Conservation (phyloP, 2,329 filamentous ascomycete genomes). For the Alternaria novae-zelandiae region DNA sequence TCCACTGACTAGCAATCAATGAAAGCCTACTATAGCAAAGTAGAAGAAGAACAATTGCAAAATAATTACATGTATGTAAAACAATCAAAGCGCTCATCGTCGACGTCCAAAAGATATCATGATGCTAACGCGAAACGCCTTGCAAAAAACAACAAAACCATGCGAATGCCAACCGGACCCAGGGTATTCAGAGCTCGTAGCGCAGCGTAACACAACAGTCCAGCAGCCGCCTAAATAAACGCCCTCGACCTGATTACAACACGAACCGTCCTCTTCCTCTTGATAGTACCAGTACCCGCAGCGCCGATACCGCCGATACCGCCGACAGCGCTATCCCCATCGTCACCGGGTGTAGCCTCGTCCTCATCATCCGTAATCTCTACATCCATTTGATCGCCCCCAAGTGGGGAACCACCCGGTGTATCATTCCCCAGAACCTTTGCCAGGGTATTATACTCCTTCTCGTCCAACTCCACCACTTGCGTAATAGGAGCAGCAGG, state of each 20-base stretch:
- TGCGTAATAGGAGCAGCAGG: slow-evolving; percentile 17
- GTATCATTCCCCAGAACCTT: slow-evolving; percentile 2
- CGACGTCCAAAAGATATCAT: background rate
- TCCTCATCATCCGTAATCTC: slow-evolving; percentile 29
- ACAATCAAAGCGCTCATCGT: background rate
- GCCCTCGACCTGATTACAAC: slow-evolving; percentile 44
- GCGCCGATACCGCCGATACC: slow-evolving; percentile 7
- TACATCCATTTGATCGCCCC: slow-evolving; percentile 24
- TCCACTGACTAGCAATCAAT: background rate
- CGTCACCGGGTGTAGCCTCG: slow-evolving; percentile 15
- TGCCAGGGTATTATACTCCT: slow-evolving; percentile 7
- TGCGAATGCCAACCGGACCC: background rate
- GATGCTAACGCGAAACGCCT: background rate
- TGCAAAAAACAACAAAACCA: background rate
- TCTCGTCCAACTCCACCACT: slow-evolving; percentile 12
- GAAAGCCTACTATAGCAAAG: background rate
- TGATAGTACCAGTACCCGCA: slow-evolving; percentile 10
- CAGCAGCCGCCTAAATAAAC: slow-evolving; percentile 32
- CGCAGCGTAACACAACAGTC: background rate
- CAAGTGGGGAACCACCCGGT: background rate
- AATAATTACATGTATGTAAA: background rate
- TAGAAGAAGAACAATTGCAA: background rate
- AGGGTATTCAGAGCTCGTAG: background rate
- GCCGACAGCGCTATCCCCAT: slow-evolving; percentile 17
- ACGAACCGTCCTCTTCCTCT: slow-evolving; percentile 38